Conservation (phyloP, 2,329 filamentous ascomycete species). For the Paraphaeosphaeria sporulosa region DNA sequence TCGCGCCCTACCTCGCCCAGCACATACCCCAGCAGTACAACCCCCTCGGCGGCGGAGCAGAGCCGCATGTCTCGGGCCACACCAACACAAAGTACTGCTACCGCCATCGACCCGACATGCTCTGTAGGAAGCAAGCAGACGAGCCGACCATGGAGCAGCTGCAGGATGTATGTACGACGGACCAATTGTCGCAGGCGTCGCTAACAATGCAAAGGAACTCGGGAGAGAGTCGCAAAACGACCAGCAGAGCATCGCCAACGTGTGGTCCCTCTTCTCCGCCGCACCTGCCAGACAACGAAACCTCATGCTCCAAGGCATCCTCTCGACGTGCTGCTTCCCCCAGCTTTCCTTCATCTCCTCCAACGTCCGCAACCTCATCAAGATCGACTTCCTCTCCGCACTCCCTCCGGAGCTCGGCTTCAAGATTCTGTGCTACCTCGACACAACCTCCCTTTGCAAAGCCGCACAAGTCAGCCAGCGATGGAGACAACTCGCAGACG, state of each 20-base stretch:
- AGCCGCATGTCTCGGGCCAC: conserved; percentile 51
- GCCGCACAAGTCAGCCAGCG: conserved; percentile 90
- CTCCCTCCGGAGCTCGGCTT: conserved; percentile 90
- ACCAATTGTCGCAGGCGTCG: conserved; percentile 12
- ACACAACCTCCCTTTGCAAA: conserved; percentile 93
- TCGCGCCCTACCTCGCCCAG: conserved; percentile 87
- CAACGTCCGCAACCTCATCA: conserved; percentile 90
- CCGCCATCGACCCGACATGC: conserved; percentile 89
- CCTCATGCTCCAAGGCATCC: conserved; percentile 94
- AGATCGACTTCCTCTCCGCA: conserved; percentile 93
- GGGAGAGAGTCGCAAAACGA: conserved; percentile 82
- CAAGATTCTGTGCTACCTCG: conserved; percentile 90
- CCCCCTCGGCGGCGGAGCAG: conserved; percentile 67
- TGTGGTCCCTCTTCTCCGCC: conserved; percentile 97
- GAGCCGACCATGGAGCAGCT: conserved; percentile 96
- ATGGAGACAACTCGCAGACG: conserved; percentile 91
- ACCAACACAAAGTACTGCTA: conserved; percentile 94
- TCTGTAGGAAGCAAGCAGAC: conserved; percentile 90
- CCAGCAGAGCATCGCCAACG: conserved; percentile 94
- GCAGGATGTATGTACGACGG: conserved; percentile 71
- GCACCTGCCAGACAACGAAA: conserved; percentile 93
- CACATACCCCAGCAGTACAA: conserved; percentile 92
- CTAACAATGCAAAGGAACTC: conserved; percentile 68
- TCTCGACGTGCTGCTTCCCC: conserved; percentile 96
- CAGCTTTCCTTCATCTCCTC: conserved; percentile 93